A percentile compares a stretch with the other conserved stretches of the same genome.
These are phyloP conservation scores for Melampsora occidentalis DNA, from an alignment of 1,284 basidiomycete species.

Conservation along the genomic window DNA sequence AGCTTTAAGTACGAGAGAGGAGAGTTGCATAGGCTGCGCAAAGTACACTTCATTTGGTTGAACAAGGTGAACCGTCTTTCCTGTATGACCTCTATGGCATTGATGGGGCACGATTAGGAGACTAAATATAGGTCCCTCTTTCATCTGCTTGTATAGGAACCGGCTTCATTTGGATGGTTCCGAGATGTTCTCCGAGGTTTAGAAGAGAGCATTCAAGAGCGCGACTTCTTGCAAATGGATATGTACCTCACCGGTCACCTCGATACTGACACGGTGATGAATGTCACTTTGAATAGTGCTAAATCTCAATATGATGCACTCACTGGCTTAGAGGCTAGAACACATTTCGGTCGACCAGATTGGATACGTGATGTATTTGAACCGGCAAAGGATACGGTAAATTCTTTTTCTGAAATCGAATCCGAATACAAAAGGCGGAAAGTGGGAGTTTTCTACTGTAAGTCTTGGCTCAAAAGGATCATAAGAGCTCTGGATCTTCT, in stretches of 20 bases:
- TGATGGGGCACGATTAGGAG: background rate
- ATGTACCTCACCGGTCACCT: slow-evolving; percentile 85
- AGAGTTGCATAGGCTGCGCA: slow-evolving; percentile 69
- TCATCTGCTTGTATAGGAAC: slow-evolving; percentile 43
- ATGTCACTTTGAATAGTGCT: slow-evolving; percentile 74
- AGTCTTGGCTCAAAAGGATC: background rate
- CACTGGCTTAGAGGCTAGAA: slow-evolving; percentile 75
- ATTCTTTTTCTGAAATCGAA: slow-evolving; percentile 72
- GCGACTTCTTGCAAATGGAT: slow-evolving; percentile 82
- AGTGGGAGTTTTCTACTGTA: slow-evolving; percentile 62
- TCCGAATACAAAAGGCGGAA: slow-evolving; percentile 71
- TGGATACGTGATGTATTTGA: slow-evolving; percentile 70
- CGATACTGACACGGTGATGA: slow-evolving; percentile 78
- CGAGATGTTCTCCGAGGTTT: slow-evolving; percentile 77
- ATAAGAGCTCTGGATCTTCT: background rate
- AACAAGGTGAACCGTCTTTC: slow-evolving; percentile 58
- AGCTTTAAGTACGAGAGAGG: slow-evolving; percentile 72
- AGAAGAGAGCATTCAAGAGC: slow-evolving; percentile 69
- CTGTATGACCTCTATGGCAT: background rate
- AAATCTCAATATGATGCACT: slow-evolving; percentile 66
- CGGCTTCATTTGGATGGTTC: slow-evolving; percentile 85
- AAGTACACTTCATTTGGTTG: slow-evolving; percentile 88
- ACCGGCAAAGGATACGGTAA: slow-evolving; percentile 39
- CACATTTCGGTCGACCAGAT: slow-evolving; percentile 81
- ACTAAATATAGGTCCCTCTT: background rate